Conservation (phyloP, 176 grass and related monocot genomes). For the Neostapfia colusana region DNA sequence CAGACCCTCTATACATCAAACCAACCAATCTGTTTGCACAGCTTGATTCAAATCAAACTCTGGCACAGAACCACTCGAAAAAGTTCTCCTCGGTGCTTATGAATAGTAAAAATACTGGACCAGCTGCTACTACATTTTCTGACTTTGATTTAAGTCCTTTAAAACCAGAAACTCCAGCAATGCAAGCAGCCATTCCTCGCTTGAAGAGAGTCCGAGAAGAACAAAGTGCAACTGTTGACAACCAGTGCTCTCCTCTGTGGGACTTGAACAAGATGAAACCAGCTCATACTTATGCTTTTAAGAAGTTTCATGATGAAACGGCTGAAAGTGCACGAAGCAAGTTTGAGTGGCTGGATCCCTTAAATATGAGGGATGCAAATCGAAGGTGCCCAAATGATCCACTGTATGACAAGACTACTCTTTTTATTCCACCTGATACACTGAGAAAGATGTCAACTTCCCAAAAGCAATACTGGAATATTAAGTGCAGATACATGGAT, state of each 20-base stretch:
- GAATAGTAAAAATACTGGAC: slow-evolving; percentile 25
- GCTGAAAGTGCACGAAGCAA: slow-evolving; percentile 64
- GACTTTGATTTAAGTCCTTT: slow-evolving; percentile 56
- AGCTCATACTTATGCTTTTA: slow-evolving; percentile 22
- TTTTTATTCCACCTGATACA: slow-evolving; percentile 84
- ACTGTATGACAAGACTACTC: slow-evolving; percentile 81
- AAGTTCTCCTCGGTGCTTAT: slow-evolving; percentile 13
- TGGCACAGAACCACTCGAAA: slow-evolving; percentile 26
- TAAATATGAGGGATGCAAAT: slow-evolving; percentile 77
- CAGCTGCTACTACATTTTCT: slow-evolving; percentile 27
- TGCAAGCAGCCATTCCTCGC: slow-evolving; percentile 45
- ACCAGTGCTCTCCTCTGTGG: slow-evolving; percentile 35
- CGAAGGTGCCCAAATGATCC: slow-evolving; percentile 59
- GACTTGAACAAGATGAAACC: slow-evolving; percentile 65
- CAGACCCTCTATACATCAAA: slow-evolving; percentile 44
- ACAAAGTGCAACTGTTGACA: slow-evolving; percentile 30
- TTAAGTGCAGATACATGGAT: slow-evolving; percentile 93
- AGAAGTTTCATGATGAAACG: slow-evolving; percentile 37
- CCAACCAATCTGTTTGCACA: slow-evolving; percentile 44
- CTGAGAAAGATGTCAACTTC: slow-evolving; percentile 89
- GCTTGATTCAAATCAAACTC: slow-evolving; percentile 46
- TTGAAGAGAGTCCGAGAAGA: slow-evolving; percentile 75
- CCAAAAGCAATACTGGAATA: slow-evolving; percentile 97
- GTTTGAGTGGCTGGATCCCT: slow-evolving; percentile 87
- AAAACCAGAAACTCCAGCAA: slow-evolving; percentile 77